phyloP scores from a whole-genome alignment of 2,329 filamentous ascomycete genomes.

The Cephalotrichum gorgonifer region DNA sequence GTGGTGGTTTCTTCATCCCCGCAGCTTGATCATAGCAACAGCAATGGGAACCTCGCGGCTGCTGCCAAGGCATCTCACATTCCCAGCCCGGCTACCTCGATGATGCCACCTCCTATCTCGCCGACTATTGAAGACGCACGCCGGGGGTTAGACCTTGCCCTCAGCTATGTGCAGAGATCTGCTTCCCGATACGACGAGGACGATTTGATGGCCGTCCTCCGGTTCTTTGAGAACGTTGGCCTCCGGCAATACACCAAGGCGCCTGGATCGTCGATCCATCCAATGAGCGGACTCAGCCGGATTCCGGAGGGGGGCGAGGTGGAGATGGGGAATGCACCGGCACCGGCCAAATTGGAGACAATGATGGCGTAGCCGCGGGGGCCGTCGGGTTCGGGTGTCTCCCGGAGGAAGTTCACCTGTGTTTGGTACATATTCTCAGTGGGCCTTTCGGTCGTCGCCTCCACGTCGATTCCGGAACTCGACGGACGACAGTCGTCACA shows the following conservation, averaged over 20 bases:
- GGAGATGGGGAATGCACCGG: slow-evolving; percentile 4
- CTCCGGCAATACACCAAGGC: slow-evolving; percentile 3
- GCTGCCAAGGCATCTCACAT: slow-evolving; percentile 17
- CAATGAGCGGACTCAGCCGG: slow-evolving; percentile 2
- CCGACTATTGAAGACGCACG: slow-evolving; percentile 9
- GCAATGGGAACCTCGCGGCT: slow-evolving; percentile 35
- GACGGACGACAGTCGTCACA: neutral
- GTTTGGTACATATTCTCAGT: too few relatives aligned
- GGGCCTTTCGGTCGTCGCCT: neutral
- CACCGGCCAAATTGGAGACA: slow-evolving; percentile 1
- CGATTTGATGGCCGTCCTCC: slow-evolving; percentile 8
- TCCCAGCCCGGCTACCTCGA: neutral
- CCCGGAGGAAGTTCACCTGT: too few relatives aligned
- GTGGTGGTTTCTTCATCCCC: slow-evolving; percentile 22
- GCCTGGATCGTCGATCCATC: neutral
- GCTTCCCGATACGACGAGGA: slow-evolving; percentile 5
- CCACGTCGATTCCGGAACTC: neutral
- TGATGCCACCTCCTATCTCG: neutral
- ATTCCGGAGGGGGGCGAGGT: slow-evolving; percentile 6
- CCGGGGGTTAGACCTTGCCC: slow-evolving; percentile 7
- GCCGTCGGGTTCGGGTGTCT: too few relatives aligned
- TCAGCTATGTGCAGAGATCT: slow-evolving; percentile 8
- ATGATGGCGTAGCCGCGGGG: neutral
- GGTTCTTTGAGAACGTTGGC: slow-evolving; percentile 9
- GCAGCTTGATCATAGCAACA: slow-evolving; percentile 39